These are phyloP conservation scores for Penicillium lagena DNA, from an alignment of 495 filamentous ascomycete genomes.

Conservation along the genomic window DNA sequence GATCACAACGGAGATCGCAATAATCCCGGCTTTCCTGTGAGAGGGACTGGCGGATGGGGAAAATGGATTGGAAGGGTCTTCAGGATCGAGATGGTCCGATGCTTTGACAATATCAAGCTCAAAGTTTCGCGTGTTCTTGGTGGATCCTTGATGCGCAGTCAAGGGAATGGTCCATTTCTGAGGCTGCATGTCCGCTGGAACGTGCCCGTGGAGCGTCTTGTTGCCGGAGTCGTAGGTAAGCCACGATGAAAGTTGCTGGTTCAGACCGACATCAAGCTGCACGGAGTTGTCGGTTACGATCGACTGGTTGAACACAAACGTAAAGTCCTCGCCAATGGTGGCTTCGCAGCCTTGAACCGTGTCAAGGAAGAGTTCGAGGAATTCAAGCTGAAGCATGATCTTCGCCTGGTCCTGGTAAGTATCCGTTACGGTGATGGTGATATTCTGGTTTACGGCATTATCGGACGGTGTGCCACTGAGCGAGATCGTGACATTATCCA, in stretches of 20 bases:
- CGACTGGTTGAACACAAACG: conserved; percentile 53
- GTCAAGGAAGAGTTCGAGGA: conserved; percentile 39
- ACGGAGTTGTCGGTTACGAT: conserved; percentile 46
- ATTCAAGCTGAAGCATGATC: conserved; percentile 55
- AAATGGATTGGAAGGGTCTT: conserved; percentile 13
- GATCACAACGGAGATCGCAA: conserved; percentile 37
- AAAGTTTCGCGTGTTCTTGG: conserved; percentile 40
- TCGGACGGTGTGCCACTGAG: conserved; percentile 60
- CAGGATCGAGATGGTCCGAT: conserved; percentile 4
- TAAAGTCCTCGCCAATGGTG: conserved; percentile 58
- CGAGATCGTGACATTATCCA: conserved; percentile 55
- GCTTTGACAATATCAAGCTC: conserved; percentile 40
- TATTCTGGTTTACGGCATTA: conserved; percentile 49
- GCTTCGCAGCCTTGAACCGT: conserved; percentile 43
- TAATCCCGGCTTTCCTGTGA: conserved; percentile 34
- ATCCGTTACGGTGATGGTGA: conserved; percentile 62
- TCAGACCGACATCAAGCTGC: conserved; percentile 47
- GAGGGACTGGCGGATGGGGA: conserved; percentile 10
- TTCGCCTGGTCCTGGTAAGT: conserved; percentile 57
- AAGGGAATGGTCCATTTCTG: conserved; percentile 42
- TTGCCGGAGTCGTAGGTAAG: conserved; percentile 54
- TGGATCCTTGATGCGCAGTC: conserved; percentile 41
- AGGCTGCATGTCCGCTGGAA: conserved; percentile 44
- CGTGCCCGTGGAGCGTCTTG: conserved; percentile 53
- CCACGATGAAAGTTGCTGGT: conserved; percentile 51